Base-by-base conservation (phyloP, 2,329 filamentous ascomycete species). In the Ophiostoma sp. region DNA sequence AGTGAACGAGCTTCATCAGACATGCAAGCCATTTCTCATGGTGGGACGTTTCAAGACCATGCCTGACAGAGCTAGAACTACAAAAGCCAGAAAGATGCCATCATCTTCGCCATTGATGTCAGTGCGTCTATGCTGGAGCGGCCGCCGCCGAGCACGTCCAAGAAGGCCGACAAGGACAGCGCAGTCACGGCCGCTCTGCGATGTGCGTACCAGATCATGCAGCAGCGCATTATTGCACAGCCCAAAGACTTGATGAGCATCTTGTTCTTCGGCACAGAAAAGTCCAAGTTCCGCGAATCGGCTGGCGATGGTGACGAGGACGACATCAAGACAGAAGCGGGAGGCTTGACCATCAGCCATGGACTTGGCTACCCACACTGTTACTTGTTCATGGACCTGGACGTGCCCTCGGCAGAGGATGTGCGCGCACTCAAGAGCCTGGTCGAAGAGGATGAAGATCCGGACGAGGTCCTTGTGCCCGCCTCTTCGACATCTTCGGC, bases 191-290 rank as follows among this genome's bases (percentile, higher is more conserved):
- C 94, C 16, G 93, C 95, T 4, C 80, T 99, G 65, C 97, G 97
- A 82, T 97, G 92, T 74, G 95, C 94, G 69, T 96, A 96, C 75
- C 87, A 92, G 75, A 83, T 99, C 67, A 97, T 99, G 92, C 92
- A 98, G 79, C 94, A 98, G 80, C 92, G 95, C 74, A 98, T 99
- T 78, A 98, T 99, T 74, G 94, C 94, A 3, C 94, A 93, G 71
- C 95, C 95, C 1, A 93, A 89, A 75, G 95, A 99, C 71, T 96
- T 97, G 91, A 97, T 99, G 85, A 93, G 94, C 1, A 90, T 99
- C 40, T 78, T 99, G 49, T 82, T 99, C 0, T 99, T 96, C 76
- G 93, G 93, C 8, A 99, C 95, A 0, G 83, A 96, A 75, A 86
- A 91, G 78, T 91, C 92, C 52, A 93, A 89, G 73, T 93, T 93